A percentile compares a stretch with the other conserved stretches of the same genome.
phyloP scores from a whole-genome alignment of 2,329 filamentous ascomycete genomes.

The Chaetothyriales sp. region DNA sequence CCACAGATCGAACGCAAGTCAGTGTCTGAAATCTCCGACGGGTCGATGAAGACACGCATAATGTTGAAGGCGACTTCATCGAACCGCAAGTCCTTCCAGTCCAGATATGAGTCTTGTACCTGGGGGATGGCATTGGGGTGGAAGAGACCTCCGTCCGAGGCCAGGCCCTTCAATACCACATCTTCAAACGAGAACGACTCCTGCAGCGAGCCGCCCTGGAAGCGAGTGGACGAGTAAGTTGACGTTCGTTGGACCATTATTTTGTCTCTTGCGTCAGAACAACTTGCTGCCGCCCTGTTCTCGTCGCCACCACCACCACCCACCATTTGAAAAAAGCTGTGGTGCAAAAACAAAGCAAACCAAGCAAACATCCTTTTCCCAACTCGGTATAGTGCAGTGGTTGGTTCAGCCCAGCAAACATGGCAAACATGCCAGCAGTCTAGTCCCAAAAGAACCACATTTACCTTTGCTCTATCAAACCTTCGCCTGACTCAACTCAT shows the following conservation, averaged over 20 bases:
- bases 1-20: conserved; percentile 74
- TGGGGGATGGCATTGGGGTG: conserved; percentile 68
- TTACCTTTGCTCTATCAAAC: neutral
- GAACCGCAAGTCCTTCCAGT: conserved; percentile 67
- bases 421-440: too few relatives aligned
- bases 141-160: conserved; percentile 74
- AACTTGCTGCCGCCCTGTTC: neutral
- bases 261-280: neutral
- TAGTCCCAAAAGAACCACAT: neutral
- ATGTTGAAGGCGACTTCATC: conserved; percentile 70
- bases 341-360: neutral
- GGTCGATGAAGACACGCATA: conserved; percentile 74
- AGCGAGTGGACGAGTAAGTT: conserved; percentile 11
- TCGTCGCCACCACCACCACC: neutral
- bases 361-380: neutral
- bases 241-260: neutral
- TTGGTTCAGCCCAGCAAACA: too few relatives aligned
- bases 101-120: conserved; percentile 47
- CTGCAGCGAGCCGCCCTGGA: conserved; percentile 7
- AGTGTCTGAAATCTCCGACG: conserved; percentile 60
- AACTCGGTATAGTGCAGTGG: neutral
- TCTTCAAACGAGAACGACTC: conserved; percentile 72
- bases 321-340: neutral
- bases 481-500: neutral
- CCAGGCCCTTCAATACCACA: conserved; percentile 77